Evolutionary conservation across 352 stramenopile species (phyloP).

Genomic region (Globisporangium nunn): DNA sequence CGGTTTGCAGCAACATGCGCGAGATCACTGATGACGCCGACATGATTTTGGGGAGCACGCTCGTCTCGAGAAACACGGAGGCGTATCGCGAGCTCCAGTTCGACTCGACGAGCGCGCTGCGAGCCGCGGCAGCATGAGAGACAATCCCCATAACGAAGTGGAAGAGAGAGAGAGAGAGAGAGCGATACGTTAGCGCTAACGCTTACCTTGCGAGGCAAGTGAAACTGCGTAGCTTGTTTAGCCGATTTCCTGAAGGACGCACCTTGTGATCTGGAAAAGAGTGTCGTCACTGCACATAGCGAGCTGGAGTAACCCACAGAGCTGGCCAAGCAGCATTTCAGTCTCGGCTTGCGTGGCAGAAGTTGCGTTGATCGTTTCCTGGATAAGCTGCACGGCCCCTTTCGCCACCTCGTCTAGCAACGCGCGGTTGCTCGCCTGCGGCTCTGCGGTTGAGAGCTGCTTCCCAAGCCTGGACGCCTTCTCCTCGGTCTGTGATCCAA

Average conservation of each 20-base stretch:
- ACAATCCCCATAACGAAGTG: not conserved
- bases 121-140: not conserved
- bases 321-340: slow-evolving; percentile 34
- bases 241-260: not conserved
- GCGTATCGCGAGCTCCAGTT: slow-evolving; percentile 73
- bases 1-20: slow-evolving; percentile 57
- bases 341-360: slow-evolving; percentile 47
- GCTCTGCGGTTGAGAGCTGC: slow-evolving; percentile 30
- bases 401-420: slow-evolving; percentile 20
- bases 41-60: slow-evolving; percentile 49
- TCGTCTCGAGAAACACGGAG: slow-evolving; percentile 45
- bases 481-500: slow-evolving; percentile 31
- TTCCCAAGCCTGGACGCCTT: slow-evolving; percentile 33
- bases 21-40: slow-evolving; percentile 59
- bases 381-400: slow-evolving; percentile 30
- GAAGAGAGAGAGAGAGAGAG: not conserved
- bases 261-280: slow-evolving; percentile 52
- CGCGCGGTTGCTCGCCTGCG: slow-evolving; percentile 20
- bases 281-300: slow-evolving; percentile 45
- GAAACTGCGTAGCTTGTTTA: too few relatives aligned
- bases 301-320: slow-evolving; percentile 45
- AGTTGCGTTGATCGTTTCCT: slow-evolving; percentile 56
- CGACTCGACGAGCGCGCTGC: slow-evolving; percentile 44
- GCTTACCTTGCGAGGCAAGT: too few relatives aligned
- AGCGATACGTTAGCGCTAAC: too few relatives aligned